Base-by-base conservation (phyloP, 306 rosid species). In the Boehmeria nivea region DNA sequence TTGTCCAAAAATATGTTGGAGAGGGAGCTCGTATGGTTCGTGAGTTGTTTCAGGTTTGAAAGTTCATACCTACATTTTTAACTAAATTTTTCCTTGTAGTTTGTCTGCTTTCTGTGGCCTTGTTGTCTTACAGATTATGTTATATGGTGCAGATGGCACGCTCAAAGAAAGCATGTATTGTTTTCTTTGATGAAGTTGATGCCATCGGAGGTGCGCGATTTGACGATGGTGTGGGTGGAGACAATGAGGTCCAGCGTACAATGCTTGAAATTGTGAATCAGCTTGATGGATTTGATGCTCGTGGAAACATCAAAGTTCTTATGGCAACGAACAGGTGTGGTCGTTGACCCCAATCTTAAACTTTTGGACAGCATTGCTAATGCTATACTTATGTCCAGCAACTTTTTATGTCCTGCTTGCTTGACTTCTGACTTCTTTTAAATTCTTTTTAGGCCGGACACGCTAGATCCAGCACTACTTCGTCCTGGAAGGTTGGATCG, bases 11-110 rank as follows among this genome's bases (percentile, higher is more conserved):
- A 64, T 93, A 93, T 16, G 96, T 93, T 46, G 99, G 99, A 54
- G 99, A 93, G 74, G 99, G 99, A 2, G 99, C 99, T 71, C 68
- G 96, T 59, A 93, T 93, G 99, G 99, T 93, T 63, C 88, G 99
- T 6, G 99, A 93, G 58, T 74, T 93, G 51, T 93, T 93, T 63
- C 96, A 93, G 96, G 99, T 87, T 48, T 56, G 47, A 16, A 43
- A 16, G 17, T 34, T 17, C 27, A 19, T 61, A 20, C 44, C 15
- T 28, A 2, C 43, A 54, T 50, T 18, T 37, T 46, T 36, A 28
- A 36, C 15, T 43, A 17, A 37, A 22, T 13, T 23, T 44, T 45
- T 25, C 24, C 27, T 49, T 64, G 58, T 16, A 16, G 19, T 36
- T 60, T 19, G 34, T 59, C 34, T 10, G 54, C 47, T 60, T 57